Evolutionary conservation across 2,329 filamentous ascomycete species (phyloP), one percentile per base, ranked within the genome.

Genomic region (Neurospora sp.): DNA sequence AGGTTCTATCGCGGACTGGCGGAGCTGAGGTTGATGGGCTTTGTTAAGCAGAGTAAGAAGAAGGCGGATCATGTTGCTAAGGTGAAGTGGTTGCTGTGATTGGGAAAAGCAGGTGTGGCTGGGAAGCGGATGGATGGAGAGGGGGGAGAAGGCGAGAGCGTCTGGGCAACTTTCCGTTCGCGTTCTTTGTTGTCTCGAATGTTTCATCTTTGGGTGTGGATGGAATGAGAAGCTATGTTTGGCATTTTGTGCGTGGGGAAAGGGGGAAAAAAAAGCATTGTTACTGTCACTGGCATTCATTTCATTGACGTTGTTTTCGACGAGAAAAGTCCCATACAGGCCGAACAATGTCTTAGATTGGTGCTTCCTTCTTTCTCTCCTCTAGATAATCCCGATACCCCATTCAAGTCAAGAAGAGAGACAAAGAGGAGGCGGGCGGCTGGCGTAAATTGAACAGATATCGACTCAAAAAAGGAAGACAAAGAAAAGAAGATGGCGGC

Each of bases 51-150:
- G 72, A 98, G 91, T 77, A 92, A 91, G 81, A 97, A 94, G 84
- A 97, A 97, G 84, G 88, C 90, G 33, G 96, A 98, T 78, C 95
- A 98, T 80, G 83, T 98, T 74, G 90, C 93, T 46, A 98, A 97
- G 83, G 84, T 93, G 89, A 93, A 91, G 78, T 96, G 95, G 75
- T 82, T 96, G 72, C 87, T 71, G 79, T 38, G 15, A 42, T 52
- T 39, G 11, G 70, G 43, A 70, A 58, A 23, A 52, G 43, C 38
- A 38, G 36, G 28, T 17, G 38, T 15, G 67, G 67, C 38, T 46
- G 69, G 67, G 28, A 67, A 70, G 43, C 66, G 66, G 33, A 66
- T 69, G 68, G 38, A 73, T 73, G 46, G 46, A 52, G 11, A 11
- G 11, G 19, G 9, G 23, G 13, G 17, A 15, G 46, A 33, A 33